Base-by-base conservation (phyloP, 805 yeast genomes). In the Candida tibetensis region DNA sequence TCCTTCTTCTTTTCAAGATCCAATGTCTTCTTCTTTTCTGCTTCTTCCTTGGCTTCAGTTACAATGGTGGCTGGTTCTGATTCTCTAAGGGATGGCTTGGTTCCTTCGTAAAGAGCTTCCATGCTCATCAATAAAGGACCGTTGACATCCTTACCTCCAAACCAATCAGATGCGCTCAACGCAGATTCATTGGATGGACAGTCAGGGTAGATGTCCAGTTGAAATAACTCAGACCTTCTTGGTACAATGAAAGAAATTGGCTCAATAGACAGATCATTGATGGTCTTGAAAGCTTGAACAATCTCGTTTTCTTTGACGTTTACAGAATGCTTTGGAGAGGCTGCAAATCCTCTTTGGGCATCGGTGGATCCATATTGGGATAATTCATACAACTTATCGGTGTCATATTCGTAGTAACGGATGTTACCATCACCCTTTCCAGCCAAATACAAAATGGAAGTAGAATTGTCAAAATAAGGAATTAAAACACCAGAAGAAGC, bases 351-450 rank as follows among this genome's bases (percentile, higher is more conserved):
- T 62, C 99, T 84, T 71, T 93, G 99, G 2, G 99, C 93, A 23
- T 87, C 95, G 2, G 81, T 77, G 3, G 97, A 88, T 44, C 82
- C 81, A 61, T 76, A 93, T 59, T 91, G 96, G n/a, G 95, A 85
- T 42, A 93, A 66, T 50, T 85, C 87, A 62, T 72, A 81, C 39
- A 93, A 71, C 53, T 81, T 84, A 53, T 91, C 97, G 52, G 85
- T 79, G 45, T 81, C 88, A 60, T 77, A 88, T 69, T 93, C 99
- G 57, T 71, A 93, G 66, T 91, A 91, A 55, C 96, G 85, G 53
- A 93, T 87, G 60, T 91, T 93, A 52, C 98, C 98, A 62, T 93
- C 99, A 61, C 97, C 97, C 63, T 93, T 91, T 51, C 99, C 99
- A 22, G 95, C 98, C 44, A 93, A 69, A 56, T 84, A 93, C 42